Conservation (phyloP, 768 basidiomycete species). For the Lentinula boryana region DNA sequence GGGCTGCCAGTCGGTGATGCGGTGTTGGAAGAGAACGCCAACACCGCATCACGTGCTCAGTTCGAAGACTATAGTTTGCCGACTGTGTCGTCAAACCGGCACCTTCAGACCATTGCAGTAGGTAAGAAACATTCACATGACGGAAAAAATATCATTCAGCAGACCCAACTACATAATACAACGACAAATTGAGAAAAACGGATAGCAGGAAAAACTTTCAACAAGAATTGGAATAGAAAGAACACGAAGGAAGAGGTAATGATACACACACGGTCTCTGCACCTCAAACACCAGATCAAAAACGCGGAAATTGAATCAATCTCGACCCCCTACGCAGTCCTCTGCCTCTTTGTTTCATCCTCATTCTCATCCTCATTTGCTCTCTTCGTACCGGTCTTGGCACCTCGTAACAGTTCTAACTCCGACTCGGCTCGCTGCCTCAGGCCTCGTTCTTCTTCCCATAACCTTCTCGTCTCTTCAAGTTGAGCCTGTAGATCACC, state of each 20-base stretch:
- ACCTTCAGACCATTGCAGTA: not conserved
- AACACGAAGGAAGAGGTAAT: too few relatives aligned
- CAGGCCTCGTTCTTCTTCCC: conserved; percentile 69
- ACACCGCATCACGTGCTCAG: too few relatives aligned
- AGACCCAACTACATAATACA: not conserved
- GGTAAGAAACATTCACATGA: too few relatives aligned
- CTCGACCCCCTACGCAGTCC: conserved; percentile 26
- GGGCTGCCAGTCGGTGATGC: too few relatives aligned
- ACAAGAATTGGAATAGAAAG: too few relatives aligned
- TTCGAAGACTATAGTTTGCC: too few relatives aligned
- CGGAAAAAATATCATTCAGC: too few relatives aligned
- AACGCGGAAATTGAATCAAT: not conserved
- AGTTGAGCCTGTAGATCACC: conserved; percentile 79
- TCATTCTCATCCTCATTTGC: conserved; percentile 28
- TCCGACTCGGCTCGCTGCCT: conserved; percentile 62
- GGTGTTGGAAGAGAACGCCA: too few relatives aligned
- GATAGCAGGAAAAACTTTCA: not conserved
- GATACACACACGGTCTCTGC: too few relatives aligned
- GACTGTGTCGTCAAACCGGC: not conserved
- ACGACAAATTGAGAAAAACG: not conserved
- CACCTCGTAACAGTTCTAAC: conserved; percentile 42
- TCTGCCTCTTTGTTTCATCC: conserved; percentile 33
- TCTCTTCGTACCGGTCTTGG: conserved; percentile 22
- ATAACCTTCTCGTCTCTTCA: conserved; percentile 74
- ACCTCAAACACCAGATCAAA: not conserved